Evolutionary conservation across 495 filamentous ascomycete species (phyloP).

Genomic region (Aspergillus coremiiformis): DNA sequence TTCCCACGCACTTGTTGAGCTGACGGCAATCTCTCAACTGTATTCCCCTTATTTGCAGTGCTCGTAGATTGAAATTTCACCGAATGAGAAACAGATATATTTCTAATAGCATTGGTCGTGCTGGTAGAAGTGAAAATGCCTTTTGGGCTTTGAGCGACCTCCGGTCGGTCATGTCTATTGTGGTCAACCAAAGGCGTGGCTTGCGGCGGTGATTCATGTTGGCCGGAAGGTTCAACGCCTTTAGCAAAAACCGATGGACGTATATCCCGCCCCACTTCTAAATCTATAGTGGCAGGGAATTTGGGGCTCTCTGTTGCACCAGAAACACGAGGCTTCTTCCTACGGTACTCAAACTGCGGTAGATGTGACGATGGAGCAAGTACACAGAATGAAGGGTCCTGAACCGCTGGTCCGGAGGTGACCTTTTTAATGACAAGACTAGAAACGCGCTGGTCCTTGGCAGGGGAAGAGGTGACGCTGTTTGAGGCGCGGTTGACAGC

Average conservation of each 20-base stretch:
- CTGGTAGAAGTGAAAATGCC: slow-evolving; percentile 8
- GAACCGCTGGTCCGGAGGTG: neutral
- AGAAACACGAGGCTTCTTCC: slow-evolving; percentile 12
- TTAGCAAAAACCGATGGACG: neutral
- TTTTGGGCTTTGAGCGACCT: neutral
- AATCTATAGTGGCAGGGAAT: neutral
- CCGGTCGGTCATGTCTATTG: neutral
- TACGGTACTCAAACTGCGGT: slow-evolving; percentile 42
- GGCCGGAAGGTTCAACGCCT: neutral
- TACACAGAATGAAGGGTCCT: slow-evolving; percentile 25
- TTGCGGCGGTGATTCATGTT: neutral
- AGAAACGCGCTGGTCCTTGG: neutral
- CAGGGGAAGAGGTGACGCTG: neutral
- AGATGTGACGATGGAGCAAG: slow-evolving; percentile 38
- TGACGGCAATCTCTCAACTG: slow-evolving; percentile 33
- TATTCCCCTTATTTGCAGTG: slow-evolving; percentile 15
- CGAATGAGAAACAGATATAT: slow-evolving; percentile 5
- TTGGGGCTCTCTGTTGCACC: neutral
- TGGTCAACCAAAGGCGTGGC: neutral
- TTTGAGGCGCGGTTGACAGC: neutral
- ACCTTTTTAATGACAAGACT: neutral
- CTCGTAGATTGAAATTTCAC: neutral
- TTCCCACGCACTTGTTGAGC: slow-evolving; percentile 28
- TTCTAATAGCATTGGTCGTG: slow-evolving; percentile 14
- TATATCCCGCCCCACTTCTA: neutral